Evolutionary conservation across 1,139 yeast genomes (phyloP), one percentile per base, ranked within the genome.

Genomic region (Kluyveromyces sp.): DNA sequence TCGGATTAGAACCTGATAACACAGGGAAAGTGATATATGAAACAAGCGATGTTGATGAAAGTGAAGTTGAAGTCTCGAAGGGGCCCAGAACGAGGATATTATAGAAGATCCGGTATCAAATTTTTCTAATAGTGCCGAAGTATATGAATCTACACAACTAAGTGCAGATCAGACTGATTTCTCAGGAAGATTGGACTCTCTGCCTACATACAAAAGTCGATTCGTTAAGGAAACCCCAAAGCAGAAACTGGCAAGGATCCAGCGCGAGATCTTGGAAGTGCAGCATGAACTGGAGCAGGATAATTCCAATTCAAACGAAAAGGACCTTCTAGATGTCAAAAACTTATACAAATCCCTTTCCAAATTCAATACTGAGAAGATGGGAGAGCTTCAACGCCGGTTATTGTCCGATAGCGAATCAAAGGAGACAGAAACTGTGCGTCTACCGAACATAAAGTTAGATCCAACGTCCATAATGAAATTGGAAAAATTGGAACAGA

Each of bases 11-110:
- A n/a, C 30, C 4, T 10, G 29, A 21, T 27, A 15, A 15, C 21
- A 26, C 21, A 21, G 46, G 34, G 21, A 44, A 43, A 35, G 46
- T 39, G 46, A 67, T 76, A 2, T 76, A 69, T 53, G 81, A 77
- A 56, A 73, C 79, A 0, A 74, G 79, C 0, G 80, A 75, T 52
- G 59, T 69, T 1, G 79, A 75, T 40, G 69, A 70, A 39, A 65
- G 60, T 2, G 51, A 52, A 21, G 61, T 58, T 10, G 50, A 50
- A 10, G 51, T 56, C 34, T 57, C 52, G n/a, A 55, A 49, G 5
- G 37, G 32, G 3, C 8, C 42, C n/a, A 29, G 2, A 37, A 45
- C 27, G 48, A 45, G 6, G 50, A 48, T 21, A 44, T 43, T 10
- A 21, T 33, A 7, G 34, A 29, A 25, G 37, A 32, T n/a, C 33